Base-by-base conservation (phyloP, 805 yeast genomes). In the Ogataea glucozyma region DNA sequence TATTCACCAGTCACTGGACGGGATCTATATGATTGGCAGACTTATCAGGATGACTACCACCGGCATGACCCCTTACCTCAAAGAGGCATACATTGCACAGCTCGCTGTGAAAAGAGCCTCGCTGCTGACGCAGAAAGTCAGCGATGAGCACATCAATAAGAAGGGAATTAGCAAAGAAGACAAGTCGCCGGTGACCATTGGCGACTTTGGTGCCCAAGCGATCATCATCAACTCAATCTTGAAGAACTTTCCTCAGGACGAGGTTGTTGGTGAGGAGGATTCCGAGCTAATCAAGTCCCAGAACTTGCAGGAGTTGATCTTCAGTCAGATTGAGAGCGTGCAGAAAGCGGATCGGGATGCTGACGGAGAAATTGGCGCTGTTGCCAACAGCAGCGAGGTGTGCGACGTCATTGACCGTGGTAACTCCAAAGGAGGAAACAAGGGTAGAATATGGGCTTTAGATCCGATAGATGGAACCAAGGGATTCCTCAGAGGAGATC, bases 391-490 rank as follows among this genome's bases (percentile, higher is more conserved):
- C 23, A 70, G 72, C 1, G 73, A 76, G 23, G 73, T 91, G 37
- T 75, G 76, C 51, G 71, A 76, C 5, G 72, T 84, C 19, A 85
- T 93, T 44, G 96, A 89, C 60, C 66, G 73, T 46, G 99, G 99
- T 36, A 74, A 78, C 57, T 86, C 85, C 29, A 62, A 73, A 48
- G 98, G 97, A 41, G 96, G 97, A 4, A 53, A 67, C 23, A 70
- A 64, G 26, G 95, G 96, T 18, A 73, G 99, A 48, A 81, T 88
- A 61, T 93, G 99, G 99, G 96, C 97, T 1, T 69, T 93, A 57
- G 99, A 93, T 60, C 99, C 99, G 29, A 90, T 93, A 48, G 99
- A 93, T 60, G 99, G 99, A 6, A 93, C 99, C 16, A 93, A 83
- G 62, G 99, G 99, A 0, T 93, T 93, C 61, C 69, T 93, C 41